Conservation (phyloP, 2,329 filamentous ascomycete genomes). For the Alternaria gansuensis region DNA sequence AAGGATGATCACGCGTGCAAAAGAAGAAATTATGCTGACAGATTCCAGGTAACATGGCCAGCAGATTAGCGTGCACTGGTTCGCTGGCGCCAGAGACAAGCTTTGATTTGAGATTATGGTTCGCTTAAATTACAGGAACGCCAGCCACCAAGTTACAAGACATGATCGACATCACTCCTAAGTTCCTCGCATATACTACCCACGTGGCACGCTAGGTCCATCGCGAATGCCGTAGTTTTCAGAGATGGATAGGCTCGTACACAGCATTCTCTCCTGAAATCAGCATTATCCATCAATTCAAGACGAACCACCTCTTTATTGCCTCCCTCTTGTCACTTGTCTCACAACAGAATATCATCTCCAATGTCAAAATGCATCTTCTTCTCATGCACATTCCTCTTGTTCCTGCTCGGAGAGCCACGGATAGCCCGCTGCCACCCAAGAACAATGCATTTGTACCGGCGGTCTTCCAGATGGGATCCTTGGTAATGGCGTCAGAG, state of each 20-base stretch:
- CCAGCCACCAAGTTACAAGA: neutral
- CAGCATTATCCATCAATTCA: neutral
- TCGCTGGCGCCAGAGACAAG: neutral
- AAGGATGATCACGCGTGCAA: neutral
- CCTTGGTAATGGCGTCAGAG: neutral
- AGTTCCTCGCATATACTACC: neutral
- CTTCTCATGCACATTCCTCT: neutral
- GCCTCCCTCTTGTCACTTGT: no score
- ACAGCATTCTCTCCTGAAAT: neutral
- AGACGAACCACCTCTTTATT: neutral
- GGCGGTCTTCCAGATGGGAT: fast-evolving
- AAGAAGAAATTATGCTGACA: neutral
- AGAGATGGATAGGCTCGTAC: neutral
- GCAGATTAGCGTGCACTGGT: neutral
- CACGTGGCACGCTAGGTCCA: neutral
- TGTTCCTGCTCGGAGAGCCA: neutral
- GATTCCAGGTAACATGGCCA: neutral
- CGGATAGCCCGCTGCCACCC: neutral
- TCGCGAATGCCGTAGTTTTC: neutral
- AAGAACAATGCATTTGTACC: neutral
- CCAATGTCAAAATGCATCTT: neutral
- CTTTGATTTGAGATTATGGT: neutral
- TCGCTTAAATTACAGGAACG: neutral
- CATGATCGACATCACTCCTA: neutral
- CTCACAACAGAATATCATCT: neutral